Percentiles rank a stretch among this genome's conserved stretches.
phyloP scores from a whole-genome alignment of 2,329 filamentous ascomycete genomes.

The Trichophyton schoenleinii region DNA sequence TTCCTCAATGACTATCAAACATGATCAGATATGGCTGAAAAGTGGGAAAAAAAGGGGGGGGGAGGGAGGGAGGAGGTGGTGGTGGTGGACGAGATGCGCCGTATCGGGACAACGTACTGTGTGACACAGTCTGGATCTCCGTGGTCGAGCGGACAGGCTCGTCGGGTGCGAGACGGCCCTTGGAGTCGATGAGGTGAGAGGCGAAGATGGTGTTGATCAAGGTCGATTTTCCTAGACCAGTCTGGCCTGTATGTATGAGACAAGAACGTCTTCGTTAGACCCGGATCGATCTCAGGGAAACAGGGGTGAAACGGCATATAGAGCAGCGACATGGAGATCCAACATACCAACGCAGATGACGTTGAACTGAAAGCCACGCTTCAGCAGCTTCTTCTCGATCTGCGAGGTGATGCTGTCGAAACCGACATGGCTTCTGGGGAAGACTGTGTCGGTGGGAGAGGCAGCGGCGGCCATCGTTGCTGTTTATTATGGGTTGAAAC shows the following conservation, averaged over 20 bases:
- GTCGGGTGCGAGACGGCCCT: constrained; percentile 83
- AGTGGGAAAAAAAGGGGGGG: neutral
- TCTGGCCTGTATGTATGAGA: constrained; percentile 59
- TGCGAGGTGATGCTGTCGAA: constrained; percentile 99
- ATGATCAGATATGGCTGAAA: neutral
- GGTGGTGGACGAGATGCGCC: neutral
- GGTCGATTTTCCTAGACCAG: constrained; percentile 95
- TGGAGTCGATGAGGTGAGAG: constrained; percentile 97
- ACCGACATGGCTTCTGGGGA: constrained; percentile 95
- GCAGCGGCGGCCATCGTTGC: constrained; percentile 10
- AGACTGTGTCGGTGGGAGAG: constrained; percentile 39
- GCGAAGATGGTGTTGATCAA: constrained; percentile 99
- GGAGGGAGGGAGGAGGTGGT: too few relatives aligned
- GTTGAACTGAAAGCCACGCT: constrained; percentile 99
- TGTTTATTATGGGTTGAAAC: neutral
- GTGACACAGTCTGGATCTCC: constrained; percentile 94
- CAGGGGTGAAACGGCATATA: neutral
- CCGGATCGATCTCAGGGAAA: neutral
- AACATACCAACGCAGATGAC: constrained; percentile 95
- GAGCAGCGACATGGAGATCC: neutral
- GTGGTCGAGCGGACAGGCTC: constrained; percentile 91
- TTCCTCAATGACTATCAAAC: constrained; percentile 69
- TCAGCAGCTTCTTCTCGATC: constrained; percentile 98
- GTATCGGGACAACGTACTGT: constrained; percentile 42
- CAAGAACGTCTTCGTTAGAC: neutral